phyloP scores from a whole-genome alignment of 2,329 filamentous ascomycete species.

The Paradendryphiella salina region DNA sequence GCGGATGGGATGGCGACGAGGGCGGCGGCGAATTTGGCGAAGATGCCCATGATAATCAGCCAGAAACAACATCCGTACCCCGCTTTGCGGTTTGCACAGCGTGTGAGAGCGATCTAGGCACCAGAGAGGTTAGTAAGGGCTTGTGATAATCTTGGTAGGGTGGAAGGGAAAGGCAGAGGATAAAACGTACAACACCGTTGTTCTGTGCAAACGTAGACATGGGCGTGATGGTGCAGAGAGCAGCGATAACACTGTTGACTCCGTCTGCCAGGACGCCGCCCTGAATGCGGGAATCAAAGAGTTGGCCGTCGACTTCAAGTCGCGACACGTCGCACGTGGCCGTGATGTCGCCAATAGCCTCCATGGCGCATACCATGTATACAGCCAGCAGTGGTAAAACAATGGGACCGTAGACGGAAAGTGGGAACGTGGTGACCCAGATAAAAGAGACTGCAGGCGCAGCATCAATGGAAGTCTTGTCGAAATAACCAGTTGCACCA shows the following conservation, averaged over 20 bases:
- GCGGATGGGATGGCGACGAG: conserved; percentile 71
- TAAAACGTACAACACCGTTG: conserved; percentile 51
- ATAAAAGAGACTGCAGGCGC: conserved; percentile 75
- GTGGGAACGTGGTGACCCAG: conserved; percentile 77
- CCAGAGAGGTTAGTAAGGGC: no score
- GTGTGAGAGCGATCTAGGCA: conserved; percentile 62
- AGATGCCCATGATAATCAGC: conserved; percentile 78
- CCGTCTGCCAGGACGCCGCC: conserved; percentile 79
- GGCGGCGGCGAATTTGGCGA: conserved; percentile 79
- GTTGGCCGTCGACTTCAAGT: conserved; percentile 70
- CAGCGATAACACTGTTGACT: conserved; percentile 72
- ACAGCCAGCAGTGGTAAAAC: conserved; percentile 69
- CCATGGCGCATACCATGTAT: conserved; percentile 72
- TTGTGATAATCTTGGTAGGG: no score
- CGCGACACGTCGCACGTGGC: conserved; percentile 80
- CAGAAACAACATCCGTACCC: conserved; percentile 79
- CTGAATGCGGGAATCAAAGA: conserved; percentile 77
- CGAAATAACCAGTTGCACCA: conserved; percentile 77
- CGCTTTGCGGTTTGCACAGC: conserved; percentile 78
- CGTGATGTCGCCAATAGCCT: conserved; percentile 79
- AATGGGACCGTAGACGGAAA: conserved; percentile 71
- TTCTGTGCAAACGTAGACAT: conserved; percentile 61
- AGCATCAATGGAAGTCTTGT: conserved; percentile 68
- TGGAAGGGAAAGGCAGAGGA: no score
- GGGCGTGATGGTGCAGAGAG: conserved; percentile 76